Evolutionary conservation across 2,329 filamentous ascomycete species (phyloP), one percentile per base, ranked within the genome.

Genomic region (Ramularia collo-cygni): DNA sequence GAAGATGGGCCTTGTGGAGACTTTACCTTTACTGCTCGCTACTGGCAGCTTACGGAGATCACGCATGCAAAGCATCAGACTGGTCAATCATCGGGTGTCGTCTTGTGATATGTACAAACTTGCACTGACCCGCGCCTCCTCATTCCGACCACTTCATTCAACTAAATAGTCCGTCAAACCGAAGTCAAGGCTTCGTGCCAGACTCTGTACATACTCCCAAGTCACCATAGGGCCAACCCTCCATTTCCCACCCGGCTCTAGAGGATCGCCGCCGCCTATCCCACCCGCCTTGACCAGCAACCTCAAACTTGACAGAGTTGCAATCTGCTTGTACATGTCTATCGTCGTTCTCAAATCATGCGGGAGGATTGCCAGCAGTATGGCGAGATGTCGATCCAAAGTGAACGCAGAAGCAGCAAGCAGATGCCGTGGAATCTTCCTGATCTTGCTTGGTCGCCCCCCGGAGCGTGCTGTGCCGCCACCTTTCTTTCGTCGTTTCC

Each of bases 111-210:
- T n/a, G n/a, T n/a, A n/a, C n/a, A n/a, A n/a, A n/a, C n/a, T n/a
- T n/a, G n/a, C n/a, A n/a, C n/a, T n/a, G n/a, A n/a, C n/a, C n/a
- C n/a, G n/a, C n/a, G n/a, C n/a, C n/a, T n/a, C n/a, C n/a, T n/a
- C n/a, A n/a, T n/a, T n/a, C n/a, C n/a, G n/a, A n/a, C n/a, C 21
- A 10, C 21, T 10, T 51, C 37, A 85, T 48, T 85, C 83, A 35
- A 81, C 72, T 40, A 86, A 64, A 72, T 81, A 89, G 59, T 90
- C 85, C 47, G 85, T 79, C 9, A 88, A 72, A 60, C 88, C 84
- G n/a, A 92, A 72, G 2, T 82, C 81, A 37, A 92, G 75, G 56
- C 76, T 81, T 55, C 85, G 68, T 18, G 83, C 85, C 47, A 92
- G 65, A 3, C 72, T 74, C 44, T 81, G 69, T 5, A 85, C 76